Evolutionary conservation across 306 rosid species (phyloP).

Genomic region (Gastrolobium bilobum): DNA sequence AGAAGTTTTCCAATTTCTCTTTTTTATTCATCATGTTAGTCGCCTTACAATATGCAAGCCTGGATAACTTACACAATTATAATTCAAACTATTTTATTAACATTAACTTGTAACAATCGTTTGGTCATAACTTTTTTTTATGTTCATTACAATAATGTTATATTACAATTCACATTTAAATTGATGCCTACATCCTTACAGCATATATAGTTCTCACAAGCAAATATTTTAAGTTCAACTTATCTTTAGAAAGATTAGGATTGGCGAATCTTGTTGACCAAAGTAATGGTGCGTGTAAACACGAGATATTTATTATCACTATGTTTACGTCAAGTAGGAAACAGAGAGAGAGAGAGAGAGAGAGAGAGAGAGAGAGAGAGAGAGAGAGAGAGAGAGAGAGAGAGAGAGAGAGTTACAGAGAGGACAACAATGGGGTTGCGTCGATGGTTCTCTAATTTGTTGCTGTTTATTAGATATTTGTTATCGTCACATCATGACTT

Average conservation of each 20-base stretch:
- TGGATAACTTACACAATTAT: no score
- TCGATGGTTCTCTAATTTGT: not conserved
- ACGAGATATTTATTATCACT: not conserved
- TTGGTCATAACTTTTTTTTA: not conserved
- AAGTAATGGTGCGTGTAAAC: not conserved
- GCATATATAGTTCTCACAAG: not conserved
- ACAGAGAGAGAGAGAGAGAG: not conserved
- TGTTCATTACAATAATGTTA: not conserved
- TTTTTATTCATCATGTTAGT: no score
- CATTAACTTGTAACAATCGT: no score
- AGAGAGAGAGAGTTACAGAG: not conserved
- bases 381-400: not conserved
- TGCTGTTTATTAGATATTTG: not conserved
- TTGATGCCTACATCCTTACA: not conserved
- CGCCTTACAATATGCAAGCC: no score
- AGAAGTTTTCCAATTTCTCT: no score
- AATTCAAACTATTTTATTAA: no score
- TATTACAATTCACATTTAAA: not conserved
- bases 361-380: not conserved
- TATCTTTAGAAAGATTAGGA: not conserved
- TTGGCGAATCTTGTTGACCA: not conserved
- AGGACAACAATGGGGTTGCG: not conserved
- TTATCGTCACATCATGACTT: slow-evolving; percentile 19
- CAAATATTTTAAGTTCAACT: not conserved
- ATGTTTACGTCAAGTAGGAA: slow-evolving; percentile 28